Conservation (phyloP, 257 asterid species). For the Rubia yunnanensis region DNA sequence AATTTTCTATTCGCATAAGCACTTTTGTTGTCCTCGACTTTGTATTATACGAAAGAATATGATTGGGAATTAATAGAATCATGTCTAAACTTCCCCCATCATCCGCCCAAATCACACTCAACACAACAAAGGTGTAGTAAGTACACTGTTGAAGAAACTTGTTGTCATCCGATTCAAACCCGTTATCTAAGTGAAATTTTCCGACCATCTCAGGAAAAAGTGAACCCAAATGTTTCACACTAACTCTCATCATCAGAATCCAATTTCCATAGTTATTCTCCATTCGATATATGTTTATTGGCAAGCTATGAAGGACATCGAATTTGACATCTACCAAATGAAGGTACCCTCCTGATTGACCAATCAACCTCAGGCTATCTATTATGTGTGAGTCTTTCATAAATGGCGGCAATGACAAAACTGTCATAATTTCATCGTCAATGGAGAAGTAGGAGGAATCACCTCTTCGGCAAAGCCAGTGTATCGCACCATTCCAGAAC, state of each 20-base stretch:
- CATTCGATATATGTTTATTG: conserved; percentile 5
- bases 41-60: no score
- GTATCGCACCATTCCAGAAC: conserved; percentile 5
- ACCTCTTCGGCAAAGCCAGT: neutral
- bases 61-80: no score
- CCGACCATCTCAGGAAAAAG: neutral
- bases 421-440: neutral
- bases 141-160: neutral
- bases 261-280: neutral
- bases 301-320: neutral
- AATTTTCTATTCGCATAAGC: no score
- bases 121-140: neutral
- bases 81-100: no score
- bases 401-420: neutral
- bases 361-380: neutral
- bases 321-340: conserved; percentile 10
- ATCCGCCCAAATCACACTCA: no score
- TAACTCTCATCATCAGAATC: conserved; percentile 10
- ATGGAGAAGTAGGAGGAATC: conserved; percentile 4
- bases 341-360: conserved; percentile 1
- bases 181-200: neutral
- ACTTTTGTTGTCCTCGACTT: no score
- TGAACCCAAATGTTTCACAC: neutral
- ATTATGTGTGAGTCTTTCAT: neutral
- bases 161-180: neutral